phyloP scores from a whole-genome alignment of 352 stramenopile genomes.

The Globisporangium solare region DNA sequence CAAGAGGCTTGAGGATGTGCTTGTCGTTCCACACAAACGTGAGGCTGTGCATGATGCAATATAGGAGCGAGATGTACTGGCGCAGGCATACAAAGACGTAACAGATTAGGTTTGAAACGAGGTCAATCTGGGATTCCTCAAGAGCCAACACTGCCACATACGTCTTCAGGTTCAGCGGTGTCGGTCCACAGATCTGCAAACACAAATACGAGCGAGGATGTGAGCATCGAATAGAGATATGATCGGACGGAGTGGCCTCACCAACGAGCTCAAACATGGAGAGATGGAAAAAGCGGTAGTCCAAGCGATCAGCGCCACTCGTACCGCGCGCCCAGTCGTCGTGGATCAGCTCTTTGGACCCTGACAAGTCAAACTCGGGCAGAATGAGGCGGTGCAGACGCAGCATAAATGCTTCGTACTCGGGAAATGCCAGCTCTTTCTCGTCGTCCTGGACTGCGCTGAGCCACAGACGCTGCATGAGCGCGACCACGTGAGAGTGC shows the following conservation, averaged over 20 bases:
- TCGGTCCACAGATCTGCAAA: conserved; percentile 61
- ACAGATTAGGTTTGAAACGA: no score
- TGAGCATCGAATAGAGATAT: not conserved
- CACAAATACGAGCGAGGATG: not conserved
- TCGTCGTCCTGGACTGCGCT: conserved; percentile 29
- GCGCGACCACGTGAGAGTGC: conserved; percentile 56
- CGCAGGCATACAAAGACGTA: not conserved
- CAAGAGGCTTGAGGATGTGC: conserved; percentile 44
- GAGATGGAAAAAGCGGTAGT: conserved; percentile 73
- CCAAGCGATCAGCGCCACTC: conserved; percentile 37
- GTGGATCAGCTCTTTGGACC: conserved; percentile 56
- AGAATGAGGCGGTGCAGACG: conserved; percentile 73
- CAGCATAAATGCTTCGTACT: conserved; percentile 72
- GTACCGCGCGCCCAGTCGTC: conserved; percentile 71
- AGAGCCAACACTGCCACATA: conserved; percentile 21
- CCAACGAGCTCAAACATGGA: conserved; percentile 83
- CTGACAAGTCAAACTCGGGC: conserved; percentile 60
- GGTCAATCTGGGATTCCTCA: no score
- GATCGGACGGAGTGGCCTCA: not conserved
- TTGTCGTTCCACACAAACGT: conserved; percentile 44
- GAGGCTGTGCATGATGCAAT: conserved; percentile 70
- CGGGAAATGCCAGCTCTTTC: conserved; percentile 30
- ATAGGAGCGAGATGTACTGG: conserved; percentile 74
- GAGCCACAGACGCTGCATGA: conserved; percentile 71
- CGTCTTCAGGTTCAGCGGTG: conserved; percentile 55